These are phyloP conservation scores for Teunomyces barrocoloradensis DNA, from an alignment of 805 yeast genomes.

Conservation along the genomic window DNA sequence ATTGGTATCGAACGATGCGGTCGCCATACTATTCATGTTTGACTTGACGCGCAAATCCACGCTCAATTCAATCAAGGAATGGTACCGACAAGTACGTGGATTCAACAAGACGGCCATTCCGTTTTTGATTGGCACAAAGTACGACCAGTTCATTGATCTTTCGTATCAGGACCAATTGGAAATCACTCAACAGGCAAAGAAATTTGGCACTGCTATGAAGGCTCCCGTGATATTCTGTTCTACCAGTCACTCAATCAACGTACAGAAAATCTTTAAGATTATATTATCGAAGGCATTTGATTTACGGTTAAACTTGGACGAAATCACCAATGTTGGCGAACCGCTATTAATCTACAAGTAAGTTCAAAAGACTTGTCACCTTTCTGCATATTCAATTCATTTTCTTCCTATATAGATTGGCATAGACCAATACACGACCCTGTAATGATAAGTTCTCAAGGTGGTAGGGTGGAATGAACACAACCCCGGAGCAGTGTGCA, in stretches of 20 bases:
- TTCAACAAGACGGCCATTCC: slow-evolving; percentile 90
- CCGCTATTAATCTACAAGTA: slow-evolving; percentile 73
- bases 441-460: neutral
- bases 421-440: neutral
- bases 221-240: slow-evolving; percentile 85
- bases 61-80: slow-evolving; percentile 82
- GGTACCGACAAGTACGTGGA: slow-evolving; percentile 92
- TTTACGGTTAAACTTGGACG: slow-evolving; percentile 76
- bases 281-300: slow-evolving; percentile 90
- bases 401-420: slow-evolving; percentile 2
- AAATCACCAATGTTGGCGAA: slow-evolving; percentile 83
- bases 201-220: slow-evolving; percentile 86
- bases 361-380: neutral
- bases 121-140: slow-evolving; percentile 88
- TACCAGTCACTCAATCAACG: slow-evolving; percentile 86
- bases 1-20: slow-evolving; percentile 86
- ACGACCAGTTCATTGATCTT: slow-evolving; percentile 79
- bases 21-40: slow-evolving; percentile 83
- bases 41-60: slow-evolving; percentile 87
- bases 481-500: too few relatives aligned
- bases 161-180: slow-evolving; percentile 80
- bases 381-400: slow-evolving; percentile 3
- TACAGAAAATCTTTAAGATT: slow-evolving; percentile 90
- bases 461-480: neutral
- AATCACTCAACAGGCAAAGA: slow-evolving; percentile 76